A percentile compares a stretch with the other conserved stretches of the same genome.
Conservation (phyloP, 2,329 filamentous ascomycete species). For the Alternaria ethzedia region DNA sequence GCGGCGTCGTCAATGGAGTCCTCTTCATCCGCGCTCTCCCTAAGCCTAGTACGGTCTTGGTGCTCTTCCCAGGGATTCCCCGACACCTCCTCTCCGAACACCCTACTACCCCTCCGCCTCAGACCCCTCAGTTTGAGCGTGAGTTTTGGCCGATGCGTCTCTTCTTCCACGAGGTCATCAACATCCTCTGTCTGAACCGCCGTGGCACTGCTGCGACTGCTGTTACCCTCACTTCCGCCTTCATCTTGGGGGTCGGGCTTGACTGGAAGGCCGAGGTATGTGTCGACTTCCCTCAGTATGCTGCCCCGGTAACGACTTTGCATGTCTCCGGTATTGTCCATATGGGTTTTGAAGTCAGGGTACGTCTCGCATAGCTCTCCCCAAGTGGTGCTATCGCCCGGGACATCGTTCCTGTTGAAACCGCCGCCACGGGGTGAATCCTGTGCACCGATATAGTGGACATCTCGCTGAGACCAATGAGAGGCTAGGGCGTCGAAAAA, state of each 20-base stretch:
- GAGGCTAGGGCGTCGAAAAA: conserved; percentile 23
- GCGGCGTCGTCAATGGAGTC: not conserved
- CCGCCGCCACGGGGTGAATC: not conserved
- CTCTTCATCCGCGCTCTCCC: not conserved
- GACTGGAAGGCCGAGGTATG: not conserved
- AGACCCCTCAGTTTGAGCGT: not conserved
- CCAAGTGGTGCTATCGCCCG: not conserved
- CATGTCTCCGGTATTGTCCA: not conserved
- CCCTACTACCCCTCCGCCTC: not conserved
- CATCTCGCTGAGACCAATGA: conserved; percentile 20
- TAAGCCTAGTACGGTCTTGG: not conserved
- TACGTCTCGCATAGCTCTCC: not conserved
- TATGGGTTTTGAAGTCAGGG: not conserved
- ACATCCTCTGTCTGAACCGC: not conserved
- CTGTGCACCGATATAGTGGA: not conserved
- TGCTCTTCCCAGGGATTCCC: not conserved
- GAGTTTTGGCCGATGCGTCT: not conserved
- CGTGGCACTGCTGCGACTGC: not conserved
- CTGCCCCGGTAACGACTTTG: not conserved
- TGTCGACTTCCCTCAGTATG: not conserved
- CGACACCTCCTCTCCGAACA: not conserved
- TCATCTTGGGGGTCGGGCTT: not conserved
- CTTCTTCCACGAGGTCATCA: not conserved
- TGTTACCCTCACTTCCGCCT: not conserved
- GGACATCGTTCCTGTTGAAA: not conserved